A percentile compares a stretch with the other conserved stretches of the same genome.
phyloP scores from a whole-genome alignment of 129 eudicot genomes.

The Saussurea involucrata region DNA sequence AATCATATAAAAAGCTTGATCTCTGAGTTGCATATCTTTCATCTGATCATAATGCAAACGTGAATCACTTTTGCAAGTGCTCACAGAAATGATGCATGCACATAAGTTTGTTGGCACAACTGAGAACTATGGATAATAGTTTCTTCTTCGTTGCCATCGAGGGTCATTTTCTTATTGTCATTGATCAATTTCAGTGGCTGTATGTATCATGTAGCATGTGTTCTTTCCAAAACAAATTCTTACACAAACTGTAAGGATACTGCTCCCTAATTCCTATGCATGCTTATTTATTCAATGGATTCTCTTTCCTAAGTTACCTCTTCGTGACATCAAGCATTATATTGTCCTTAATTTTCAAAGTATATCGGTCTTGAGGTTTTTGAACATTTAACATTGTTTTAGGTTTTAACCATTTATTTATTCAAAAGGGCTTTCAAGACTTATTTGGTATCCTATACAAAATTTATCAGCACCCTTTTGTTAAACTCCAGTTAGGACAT shows the following conservation, averaged over 20 bases:
- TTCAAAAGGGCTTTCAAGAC: constrained; percentile 3
- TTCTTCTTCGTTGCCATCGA: not conserved
- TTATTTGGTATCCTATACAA: not conserved
- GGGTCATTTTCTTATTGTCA: not conserved
- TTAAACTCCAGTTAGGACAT: constrained; percentile 4
- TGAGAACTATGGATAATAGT: constrained; percentile 1
- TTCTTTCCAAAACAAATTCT: constrained; percentile 3
- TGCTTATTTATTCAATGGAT: constrained; percentile 12
- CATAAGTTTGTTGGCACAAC: not conserved
- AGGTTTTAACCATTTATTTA: not conserved
- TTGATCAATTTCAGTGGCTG: not conserved
- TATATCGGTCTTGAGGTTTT: not conserved
- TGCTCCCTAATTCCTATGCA: not conserved
- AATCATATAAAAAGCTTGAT: not conserved
- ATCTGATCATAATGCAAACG: constrained; percentile 1
- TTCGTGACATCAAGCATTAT: not conserved
- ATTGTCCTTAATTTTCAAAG: not conserved
- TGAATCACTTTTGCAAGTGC: not conserved
- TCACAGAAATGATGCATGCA: constrained; percentile 1
- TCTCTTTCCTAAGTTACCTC: not conserved
- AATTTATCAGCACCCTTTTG: not conserved
- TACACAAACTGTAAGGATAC: not conserved
- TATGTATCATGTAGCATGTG: constrained; percentile 3
- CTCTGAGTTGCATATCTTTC: constrained; percentile 10
- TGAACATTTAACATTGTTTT: constrained; percentile 1